Base-by-base conservation (phyloP, 305 asterid species). In the Ruellia speciosa region DNA sequence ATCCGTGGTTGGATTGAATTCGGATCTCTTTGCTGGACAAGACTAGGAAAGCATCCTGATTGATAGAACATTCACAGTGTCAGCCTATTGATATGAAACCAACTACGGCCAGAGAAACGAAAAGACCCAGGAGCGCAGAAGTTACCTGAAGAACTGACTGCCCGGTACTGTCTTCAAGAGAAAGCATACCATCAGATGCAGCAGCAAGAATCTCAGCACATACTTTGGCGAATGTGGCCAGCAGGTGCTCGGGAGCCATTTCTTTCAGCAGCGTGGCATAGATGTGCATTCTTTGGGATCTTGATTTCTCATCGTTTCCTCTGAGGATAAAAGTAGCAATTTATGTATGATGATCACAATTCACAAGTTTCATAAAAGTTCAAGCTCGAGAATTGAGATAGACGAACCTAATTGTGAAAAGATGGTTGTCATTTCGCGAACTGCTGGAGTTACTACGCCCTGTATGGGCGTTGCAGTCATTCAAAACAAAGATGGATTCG, bases 151-250 rank as follows among this genome's bases (percentile, higher is more conserved):
- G 75, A 76, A 90, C 96, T 5, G 96, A 80, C 63, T 81, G 86
- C 18, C 84, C 93, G 6, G 90, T 76, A 34, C 56, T 50, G 74
- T 90, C 98, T 54, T 85, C 96, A 0, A 82, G 61, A 58, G 76
- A 77, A 49, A 90, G 88, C 84, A 83, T 64, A 46, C 93, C 93
- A 66, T 90, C 98, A 37, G 98, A 81, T 54, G 93, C 94, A 46
- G 88, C 89, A 59, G 94, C 96, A 70, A 90, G 94, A 59, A 88
- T 88, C 70, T 90, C 96, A 3, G 96, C 87, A 67, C 98, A 88
- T 54, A 90, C 86, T 78, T 87, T 88, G 19, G 96, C 96, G 66
- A 90, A 90, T 48, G 98, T 85, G 57, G 98, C 95, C 52, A 90
- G 70, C 49, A 81, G 95, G 65, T 88, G 96, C 73, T 85, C 98